Evolutionary conservation across 208 protist species (phyloP).

Genomic region (Trypanosoma grayi): DNA sequence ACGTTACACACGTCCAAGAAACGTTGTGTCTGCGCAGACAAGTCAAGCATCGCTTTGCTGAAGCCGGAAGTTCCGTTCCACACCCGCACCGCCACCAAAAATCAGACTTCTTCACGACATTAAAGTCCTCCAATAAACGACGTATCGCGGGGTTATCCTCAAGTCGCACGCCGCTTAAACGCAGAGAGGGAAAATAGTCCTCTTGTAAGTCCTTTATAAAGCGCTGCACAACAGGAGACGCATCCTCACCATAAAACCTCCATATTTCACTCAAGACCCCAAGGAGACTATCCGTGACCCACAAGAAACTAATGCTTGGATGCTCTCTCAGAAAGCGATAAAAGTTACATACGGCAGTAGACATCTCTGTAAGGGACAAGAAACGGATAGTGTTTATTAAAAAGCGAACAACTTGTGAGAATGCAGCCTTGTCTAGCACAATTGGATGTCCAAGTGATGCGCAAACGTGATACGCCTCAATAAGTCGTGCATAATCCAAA

Average conservation of each 20-base stretch:
- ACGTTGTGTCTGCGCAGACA: conserved; percentile 40
- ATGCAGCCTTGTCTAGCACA: conserved; percentile 39
- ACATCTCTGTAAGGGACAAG: conserved; percentile 9
- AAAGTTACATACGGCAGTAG: conserved; percentile 9
- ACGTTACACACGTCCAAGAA: conserved; percentile 59
- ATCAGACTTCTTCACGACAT: conserved; percentile 28
- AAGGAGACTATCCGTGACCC: conserved; percentile 58
- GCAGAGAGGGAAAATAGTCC: conserved; percentile 23
- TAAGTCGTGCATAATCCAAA: conserved; percentile 35
- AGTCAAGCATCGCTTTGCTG: conserved; percentile 53
- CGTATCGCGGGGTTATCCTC: conserved; percentile 48
- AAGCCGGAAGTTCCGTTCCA: conserved; percentile 46
- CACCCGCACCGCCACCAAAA: conserved; percentile 85
- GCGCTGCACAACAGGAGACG: conserved; percentile 29
- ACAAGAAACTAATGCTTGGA: conserved; percentile 55
- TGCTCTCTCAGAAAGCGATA: conserved; percentile 53
- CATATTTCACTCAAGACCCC: conserved; percentile 47
- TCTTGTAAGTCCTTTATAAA: conserved; percentile 17
- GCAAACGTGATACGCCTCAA: conserved; percentile 64
- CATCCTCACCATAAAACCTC: conserved; percentile 28
- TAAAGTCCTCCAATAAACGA: conserved; percentile 47
- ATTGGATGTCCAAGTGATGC: conserved; percentile 38
- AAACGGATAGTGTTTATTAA: conserved; percentile 31
- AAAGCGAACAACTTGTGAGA: conserved; percentile 61
- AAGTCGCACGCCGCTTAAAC: conserved; percentile 48